phyloP scores from a whole-genome alignment of 2,329 filamentous ascomycete genomes.

The Ophiostoma perfectum region DNA sequence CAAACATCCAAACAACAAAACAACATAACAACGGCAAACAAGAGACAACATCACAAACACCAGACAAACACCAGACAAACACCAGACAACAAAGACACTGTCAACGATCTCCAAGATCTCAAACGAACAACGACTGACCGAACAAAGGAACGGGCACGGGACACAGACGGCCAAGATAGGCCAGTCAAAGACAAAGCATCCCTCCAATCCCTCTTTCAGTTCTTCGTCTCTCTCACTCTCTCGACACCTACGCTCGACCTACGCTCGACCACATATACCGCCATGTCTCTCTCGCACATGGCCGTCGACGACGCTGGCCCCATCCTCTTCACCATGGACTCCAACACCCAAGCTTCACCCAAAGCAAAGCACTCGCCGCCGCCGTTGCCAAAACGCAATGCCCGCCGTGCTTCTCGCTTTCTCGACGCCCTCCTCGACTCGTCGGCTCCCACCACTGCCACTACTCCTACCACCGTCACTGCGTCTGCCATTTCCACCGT shows the following conservation, averaged over 20 bases:
- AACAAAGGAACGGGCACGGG: not conserved
- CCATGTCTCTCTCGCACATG: constrained; percentile 4
- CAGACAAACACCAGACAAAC: not conserved
- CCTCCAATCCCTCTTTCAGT: not conserved
- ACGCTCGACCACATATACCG: not conserved
- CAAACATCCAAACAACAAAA: not conserved
- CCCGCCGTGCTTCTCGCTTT: constrained; percentile 44
- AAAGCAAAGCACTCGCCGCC: constrained; percentile 32
- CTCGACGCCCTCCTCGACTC: constrained; percentile 35
- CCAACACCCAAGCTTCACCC: constrained; percentile 14
- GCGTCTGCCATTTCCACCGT: not conserved
- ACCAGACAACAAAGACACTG: not conserved
- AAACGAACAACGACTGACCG: not conserved
- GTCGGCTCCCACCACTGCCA: constrained; percentile 27
- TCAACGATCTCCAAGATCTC: too few species aligned
- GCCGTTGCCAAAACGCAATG: constrained; percentile 47
- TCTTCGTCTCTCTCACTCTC: not conserved
- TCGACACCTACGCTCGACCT: not conserved
- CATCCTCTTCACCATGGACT: constrained; percentile 12
- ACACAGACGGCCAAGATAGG: not conserved
- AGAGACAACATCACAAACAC: not conserved
- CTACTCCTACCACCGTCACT: not conserved
- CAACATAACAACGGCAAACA: not conserved
- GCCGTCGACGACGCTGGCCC: not conserved
- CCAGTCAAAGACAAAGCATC: not conserved